A percentile compares a stretch with the other conserved stretches of the same genome.
These are phyloP conservation scores for Thielaviopsis populi DNA, from an alignment of 2,329 filamentous ascomycete genomes.

Conservation along the genomic window DNA sequence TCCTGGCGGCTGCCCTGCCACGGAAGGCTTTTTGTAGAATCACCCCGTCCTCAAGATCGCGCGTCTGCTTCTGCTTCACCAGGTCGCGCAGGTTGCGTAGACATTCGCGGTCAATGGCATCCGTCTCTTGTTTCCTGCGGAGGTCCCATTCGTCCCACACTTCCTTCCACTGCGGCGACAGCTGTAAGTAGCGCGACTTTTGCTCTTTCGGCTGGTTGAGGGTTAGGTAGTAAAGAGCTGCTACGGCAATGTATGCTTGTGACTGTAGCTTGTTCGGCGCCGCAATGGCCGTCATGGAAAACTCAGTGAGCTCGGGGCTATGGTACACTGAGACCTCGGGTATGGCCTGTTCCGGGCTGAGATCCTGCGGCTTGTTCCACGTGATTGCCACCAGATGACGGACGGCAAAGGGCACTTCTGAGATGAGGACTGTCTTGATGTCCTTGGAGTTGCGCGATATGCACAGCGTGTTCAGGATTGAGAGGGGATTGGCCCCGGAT, in stretches of 20 bases:
- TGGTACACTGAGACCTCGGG: constrained; percentile 25
- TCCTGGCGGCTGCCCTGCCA: constrained; percentile 37
- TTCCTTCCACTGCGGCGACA: constrained; percentile 71
- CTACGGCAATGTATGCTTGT: constrained; percentile 70
- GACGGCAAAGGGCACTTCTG: constrained; percentile 58
- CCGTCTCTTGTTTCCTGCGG: constrained; percentile 51
- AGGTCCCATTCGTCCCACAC: constrained; percentile 68
- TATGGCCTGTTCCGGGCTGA: constrained; percentile 29
- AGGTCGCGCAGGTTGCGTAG: constrained; percentile 55
- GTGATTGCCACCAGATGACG: constrained; percentile 58
- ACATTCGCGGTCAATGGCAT: constrained; percentile 52
- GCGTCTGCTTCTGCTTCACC: constrained; percentile 52
- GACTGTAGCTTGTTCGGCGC: constrained; percentile 67
- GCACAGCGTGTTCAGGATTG: constrained; percentile 75
- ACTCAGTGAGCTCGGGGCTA: constrained; percentile 35
- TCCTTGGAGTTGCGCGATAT: constrained; percentile 61
- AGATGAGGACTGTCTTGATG: constrained; percentile 53
- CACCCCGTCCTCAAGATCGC: constrained; percentile 58
- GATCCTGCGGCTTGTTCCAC: constrained; percentile 63
- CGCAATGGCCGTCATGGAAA: constrained; percentile 62
- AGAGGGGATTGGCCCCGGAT: constrained; percentile 59
- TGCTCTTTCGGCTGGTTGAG: constrained; percentile 68
- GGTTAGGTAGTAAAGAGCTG: constrained; percentile 69
- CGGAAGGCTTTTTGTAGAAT: constrained; percentile 65
- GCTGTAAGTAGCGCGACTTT: constrained; percentile 55